Conservation (phyloP, 192 early-diverging fungal species). For the Backusella liffmaniae region DNA sequence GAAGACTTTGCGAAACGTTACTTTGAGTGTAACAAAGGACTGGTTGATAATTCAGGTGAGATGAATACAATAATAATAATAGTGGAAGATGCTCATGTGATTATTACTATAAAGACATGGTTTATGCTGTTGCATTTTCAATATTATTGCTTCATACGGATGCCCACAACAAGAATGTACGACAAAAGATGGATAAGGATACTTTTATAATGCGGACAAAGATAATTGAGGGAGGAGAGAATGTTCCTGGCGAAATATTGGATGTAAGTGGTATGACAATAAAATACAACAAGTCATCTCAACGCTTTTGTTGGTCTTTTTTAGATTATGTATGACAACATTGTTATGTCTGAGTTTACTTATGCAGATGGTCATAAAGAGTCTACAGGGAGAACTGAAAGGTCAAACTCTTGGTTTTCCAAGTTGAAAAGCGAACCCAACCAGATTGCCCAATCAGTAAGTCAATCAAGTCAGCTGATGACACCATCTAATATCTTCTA, state of each 20-base stretch:
- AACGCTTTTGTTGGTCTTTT: neutral
- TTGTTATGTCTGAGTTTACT: slow-evolving; percentile 52
- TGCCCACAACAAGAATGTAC: slow-evolving; percentile 80
- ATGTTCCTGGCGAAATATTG: slow-evolving; percentile 67
- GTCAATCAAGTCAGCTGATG: neutral
- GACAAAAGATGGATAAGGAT: slow-evolving; percentile 79
- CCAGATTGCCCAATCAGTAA: slow-evolving; percentile 3
- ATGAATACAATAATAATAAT: slow-evolving; percentile 30
- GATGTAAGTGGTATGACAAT: slow-evolving; percentile 51
- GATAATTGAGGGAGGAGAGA: slow-evolving; percentile 63
- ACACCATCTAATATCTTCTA: no score
- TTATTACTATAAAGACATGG: slow-evolving; percentile 46
- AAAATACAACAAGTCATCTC: neutral
- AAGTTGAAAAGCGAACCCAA: slow-evolving; percentile 24
- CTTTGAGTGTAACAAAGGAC: slow-evolving; percentile 61
- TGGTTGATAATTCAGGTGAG: slow-evolving; percentile 51
- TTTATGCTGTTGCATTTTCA: slow-evolving; percentile 79
- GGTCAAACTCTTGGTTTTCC: slow-evolving; percentile 32
- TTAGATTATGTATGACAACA: slow-evolving; percentile 60
- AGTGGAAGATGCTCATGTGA: neutral
- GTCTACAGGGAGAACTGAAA: slow-evolving; percentile 25
- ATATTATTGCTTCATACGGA: slow-evolving; percentile 84
- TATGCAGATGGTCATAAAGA: slow-evolving; percentile 54
- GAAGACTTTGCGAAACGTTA: slow-evolving; percentile 73
- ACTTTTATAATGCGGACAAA: slow-evolving; percentile 73